Evolutionary conservation across 768 basidiomycete species (phyloP).

Genomic region (Sistotremastrum niveocremeum): DNA sequence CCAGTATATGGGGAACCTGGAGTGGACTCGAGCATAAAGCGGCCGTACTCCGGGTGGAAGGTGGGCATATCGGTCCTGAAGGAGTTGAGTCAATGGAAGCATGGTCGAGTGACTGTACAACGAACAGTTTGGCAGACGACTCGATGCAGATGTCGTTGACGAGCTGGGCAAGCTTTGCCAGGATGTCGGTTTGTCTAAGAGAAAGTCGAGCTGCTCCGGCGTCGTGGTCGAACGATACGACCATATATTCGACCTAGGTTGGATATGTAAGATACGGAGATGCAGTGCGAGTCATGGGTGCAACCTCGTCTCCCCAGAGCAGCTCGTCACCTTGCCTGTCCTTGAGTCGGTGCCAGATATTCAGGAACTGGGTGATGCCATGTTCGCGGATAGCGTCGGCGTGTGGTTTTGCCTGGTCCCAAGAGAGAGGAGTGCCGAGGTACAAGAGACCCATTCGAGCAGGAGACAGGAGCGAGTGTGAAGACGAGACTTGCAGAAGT

Average conservation of each 20-base stretch:
- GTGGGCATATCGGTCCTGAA: conserved; percentile 63
- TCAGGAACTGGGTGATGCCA: conserved; percentile 89
- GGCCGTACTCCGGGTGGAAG: conserved; percentile 96
- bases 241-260: conserved; percentile 87
- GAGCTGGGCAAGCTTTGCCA: conserved; percentile 59
- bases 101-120: background rate
- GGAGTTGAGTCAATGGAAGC: background rate
- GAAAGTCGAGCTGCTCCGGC: conserved; percentile 76
- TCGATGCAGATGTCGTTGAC: conserved; percentile 55
- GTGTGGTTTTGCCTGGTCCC: conserved; percentile 80
- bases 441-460: conserved; percentile 76
- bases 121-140: conserved; percentile 23
- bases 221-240: conserved; percentile 70
- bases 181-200: conserved; percentile 89
- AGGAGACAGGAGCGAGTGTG: background rate
- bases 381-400: conserved; percentile 84
- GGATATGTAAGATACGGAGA: conserved; percentile 7
- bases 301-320: conserved; percentile 96
- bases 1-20: conserved; percentile 93
- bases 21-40: conserved; percentile 97
- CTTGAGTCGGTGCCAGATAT: conserved; percentile 88
- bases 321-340: conserved; percentile 82
- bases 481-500: too few species aligned
- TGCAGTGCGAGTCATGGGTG: background rate
- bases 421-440: conserved; percentile 83